These are phyloP conservation scores for Sisymbrium altissimum DNA, from an alignment of 345 rosid genomes.

Conservation along the genomic window DNA sequence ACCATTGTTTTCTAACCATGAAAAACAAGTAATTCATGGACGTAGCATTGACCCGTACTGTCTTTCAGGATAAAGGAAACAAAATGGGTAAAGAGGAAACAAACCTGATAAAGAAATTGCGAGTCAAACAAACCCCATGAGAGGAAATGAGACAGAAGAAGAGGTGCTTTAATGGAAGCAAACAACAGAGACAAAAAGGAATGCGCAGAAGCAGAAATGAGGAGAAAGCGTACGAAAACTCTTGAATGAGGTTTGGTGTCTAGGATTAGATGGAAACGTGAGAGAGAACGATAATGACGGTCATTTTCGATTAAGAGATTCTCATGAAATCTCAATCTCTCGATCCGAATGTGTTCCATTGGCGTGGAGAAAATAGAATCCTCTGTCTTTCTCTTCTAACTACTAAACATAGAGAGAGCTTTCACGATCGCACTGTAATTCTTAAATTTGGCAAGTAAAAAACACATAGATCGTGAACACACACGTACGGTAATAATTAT, in stretches of 20 bases:
- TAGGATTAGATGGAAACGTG: conserved; percentile 39
- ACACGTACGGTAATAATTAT: too few species aligned
- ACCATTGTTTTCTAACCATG: too few species aligned
- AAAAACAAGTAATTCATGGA: too few species aligned
- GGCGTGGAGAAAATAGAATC: conserved; percentile 26
- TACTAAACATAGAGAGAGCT: too few species aligned
- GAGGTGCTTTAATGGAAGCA: conserved; percentile 17
- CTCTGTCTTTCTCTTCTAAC: conserved; percentile 12
- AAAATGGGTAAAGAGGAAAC: background rate
- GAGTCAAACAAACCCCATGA: conserved; percentile 10
- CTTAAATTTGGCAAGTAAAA: too few species aligned
- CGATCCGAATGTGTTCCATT: conserved; percentile 14
- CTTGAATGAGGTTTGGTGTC: conserved; percentile 18
- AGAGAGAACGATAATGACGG: conserved; percentile 45
- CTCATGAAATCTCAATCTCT: conserved; percentile 23
- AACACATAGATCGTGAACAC: too few species aligned
- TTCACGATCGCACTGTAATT: too few species aligned
- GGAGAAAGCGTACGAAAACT: background rate
- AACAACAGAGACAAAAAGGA: background rate
- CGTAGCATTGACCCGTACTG: background rate
- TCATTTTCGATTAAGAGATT: conserved; percentile 9
- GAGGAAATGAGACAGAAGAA: background rate
- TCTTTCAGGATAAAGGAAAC: background rate
- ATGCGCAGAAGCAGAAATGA: background rate
- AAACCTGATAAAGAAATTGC: conserved; percentile 17